Conservation (phyloP, 345 rosid genomes). For the Microthlaspi erraticum region DNA sequence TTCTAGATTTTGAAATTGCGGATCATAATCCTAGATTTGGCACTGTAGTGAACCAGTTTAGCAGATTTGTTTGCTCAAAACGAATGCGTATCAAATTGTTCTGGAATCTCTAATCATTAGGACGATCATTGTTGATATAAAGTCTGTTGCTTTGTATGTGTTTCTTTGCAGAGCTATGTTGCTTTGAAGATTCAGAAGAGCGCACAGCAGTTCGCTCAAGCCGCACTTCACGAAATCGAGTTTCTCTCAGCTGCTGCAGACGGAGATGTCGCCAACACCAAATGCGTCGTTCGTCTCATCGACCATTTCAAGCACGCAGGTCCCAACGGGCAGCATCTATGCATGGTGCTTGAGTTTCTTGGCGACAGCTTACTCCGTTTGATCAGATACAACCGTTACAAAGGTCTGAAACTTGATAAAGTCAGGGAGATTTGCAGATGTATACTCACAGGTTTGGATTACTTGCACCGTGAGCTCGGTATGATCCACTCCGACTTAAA, state of each 20-base stretch:
- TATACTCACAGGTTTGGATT: slow-evolving; percentile 80
- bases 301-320: slow-evolving; percentile 93
- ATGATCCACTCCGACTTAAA: slow-evolving; percentile 88
- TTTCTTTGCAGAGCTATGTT: slow-evolving; percentile 61
- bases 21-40: slow-evolving; percentile 23
- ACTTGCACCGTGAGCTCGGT: slow-evolving; percentile 87
- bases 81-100: slow-evolving; percentile 10
- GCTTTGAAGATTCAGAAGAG: slow-evolving; percentile 99
- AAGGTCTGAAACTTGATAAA: slow-evolving; percentile 70
- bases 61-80: slow-evolving; percentile 5
- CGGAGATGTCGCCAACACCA: slow-evolving; percentile 65
- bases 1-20: slow-evolving; percentile 2
- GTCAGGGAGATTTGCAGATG: slow-evolving; percentile 93
- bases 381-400: slow-evolving; percentile 80
- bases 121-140: background rate
- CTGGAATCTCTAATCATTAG: slow-evolving; percentile 5
- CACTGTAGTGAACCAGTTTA: background rate
- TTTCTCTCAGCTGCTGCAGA: slow-evolving; percentile 73
- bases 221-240: slow-evolving; percentile 95
- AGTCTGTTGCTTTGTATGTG: slow-evolving; percentile 5
- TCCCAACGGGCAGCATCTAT: slow-evolving; percentile 93
- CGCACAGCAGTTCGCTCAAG: slow-evolving; percentile 94
- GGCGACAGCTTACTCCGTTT: slow-evolving; percentile 92
- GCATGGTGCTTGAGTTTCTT: slow-evolving; percentile 98
- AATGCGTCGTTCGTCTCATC: slow-evolving; percentile 73